Percentiles rank a stretch among this genome's conserved stretches.
Evolutionary conservation across 352 stramenopile genomes (phyloP).

Genomic region (Phytophthora macrochlamydospora): DNA sequence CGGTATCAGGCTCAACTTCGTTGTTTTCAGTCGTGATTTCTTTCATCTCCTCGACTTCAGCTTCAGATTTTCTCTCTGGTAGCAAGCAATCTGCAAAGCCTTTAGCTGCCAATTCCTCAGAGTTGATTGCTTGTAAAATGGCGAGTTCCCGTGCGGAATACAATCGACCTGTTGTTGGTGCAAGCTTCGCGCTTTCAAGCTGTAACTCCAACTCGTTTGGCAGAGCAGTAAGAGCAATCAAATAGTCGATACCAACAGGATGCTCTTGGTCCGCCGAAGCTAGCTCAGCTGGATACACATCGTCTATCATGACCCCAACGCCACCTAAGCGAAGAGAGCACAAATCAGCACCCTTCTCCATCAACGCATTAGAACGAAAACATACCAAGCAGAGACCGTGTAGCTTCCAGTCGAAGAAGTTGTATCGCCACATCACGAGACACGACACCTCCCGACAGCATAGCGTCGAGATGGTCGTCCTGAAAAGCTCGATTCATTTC

Average conservation of each 20-base stretch:
- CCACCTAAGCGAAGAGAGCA: slow-evolving; percentile 28
- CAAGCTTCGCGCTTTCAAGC: slow-evolving; percentile 36
- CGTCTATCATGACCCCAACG: slow-evolving; percentile 67
- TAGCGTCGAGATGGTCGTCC: slow-evolving; percentile 38
- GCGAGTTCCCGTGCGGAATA: slow-evolving; percentile 68
- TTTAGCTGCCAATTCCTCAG: slow-evolving; percentile 19
- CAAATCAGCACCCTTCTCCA: too few species aligned
- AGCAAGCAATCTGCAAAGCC: slow-evolving; percentile 38
- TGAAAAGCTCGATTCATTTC: slow-evolving; percentile 36
- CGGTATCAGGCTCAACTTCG: neutral
- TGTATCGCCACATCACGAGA: slow-evolving; percentile 27
- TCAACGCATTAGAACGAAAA: neutral
- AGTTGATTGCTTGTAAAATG: slow-evolving; percentile 31
- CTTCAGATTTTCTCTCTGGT: slow-evolving; percentile 9
- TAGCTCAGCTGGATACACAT: slow-evolving; percentile 58
- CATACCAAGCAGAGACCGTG: slow-evolving; percentile 43
- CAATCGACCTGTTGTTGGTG: slow-evolving; percentile 38
- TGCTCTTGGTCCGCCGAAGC: slow-evolving; percentile 18
- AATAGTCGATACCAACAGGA: slow-evolving; percentile 45
- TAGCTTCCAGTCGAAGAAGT: slow-evolving; percentile 48
- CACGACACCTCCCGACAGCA: slow-evolving; percentile 46
- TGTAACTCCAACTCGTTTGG: slow-evolving; percentile 44
- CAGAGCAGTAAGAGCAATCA: slow-evolving; percentile 56
- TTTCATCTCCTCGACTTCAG: slow-evolving; percentile 4
- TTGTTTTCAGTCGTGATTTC: slow-evolving; percentile 4